Conservation (phyloP, 805 yeast genomes). For the Blastobotrys muscicola region DNA sequence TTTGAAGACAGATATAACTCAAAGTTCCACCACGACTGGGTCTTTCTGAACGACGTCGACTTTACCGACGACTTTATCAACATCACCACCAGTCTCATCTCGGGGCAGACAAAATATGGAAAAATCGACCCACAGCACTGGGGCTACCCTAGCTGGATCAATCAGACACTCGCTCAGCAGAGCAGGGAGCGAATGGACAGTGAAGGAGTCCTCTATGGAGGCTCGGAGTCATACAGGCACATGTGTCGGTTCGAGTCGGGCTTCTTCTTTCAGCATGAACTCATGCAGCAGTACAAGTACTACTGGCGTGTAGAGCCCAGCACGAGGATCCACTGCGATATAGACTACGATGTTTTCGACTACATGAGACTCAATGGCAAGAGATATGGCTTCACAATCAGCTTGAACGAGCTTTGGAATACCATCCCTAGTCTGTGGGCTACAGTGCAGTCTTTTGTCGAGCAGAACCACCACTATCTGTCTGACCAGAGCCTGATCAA, state of each 20-base stretch:
- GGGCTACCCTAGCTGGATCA: constrained; percentile 81
- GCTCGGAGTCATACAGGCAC: constrained; percentile 64
- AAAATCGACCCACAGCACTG: constrained; percentile 69
- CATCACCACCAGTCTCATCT: constrained; percentile 47
- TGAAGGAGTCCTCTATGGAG: constrained; percentile 51
- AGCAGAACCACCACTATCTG: constrained; percentile 49
- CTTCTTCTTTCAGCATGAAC: constrained; percentile 71
- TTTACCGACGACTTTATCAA: constrained; percentile 67
- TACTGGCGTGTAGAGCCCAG: constrained; percentile 96
- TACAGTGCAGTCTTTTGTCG: constrained; percentile 51
- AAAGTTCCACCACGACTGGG: constrained; percentile 80
- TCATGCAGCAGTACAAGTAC: constrained; percentile 69
- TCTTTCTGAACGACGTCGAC: constrained; percentile 74
- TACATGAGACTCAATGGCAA: constrained; percentile 71
- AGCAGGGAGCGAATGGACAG: constrained; percentile 45
- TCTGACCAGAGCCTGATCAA: constrained; percentile 55
- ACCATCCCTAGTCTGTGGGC: constrained; percentile 76
- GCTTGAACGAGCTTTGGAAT: constrained; percentile 62
- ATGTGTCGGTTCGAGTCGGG: constrained; percentile 93
- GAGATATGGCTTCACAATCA: constrained; percentile 67
- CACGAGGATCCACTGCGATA: constrained; percentile 70
- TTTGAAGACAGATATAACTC: constrained; percentile 79
- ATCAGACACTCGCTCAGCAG: constrained; percentile 52
- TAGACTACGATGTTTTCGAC: constrained; percentile 68
- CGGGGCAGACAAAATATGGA: constrained; percentile 71